phyloP scores from a whole-genome alignment of 768 basidiomycete genomes.

The Coprinellus micaceus region DNA sequence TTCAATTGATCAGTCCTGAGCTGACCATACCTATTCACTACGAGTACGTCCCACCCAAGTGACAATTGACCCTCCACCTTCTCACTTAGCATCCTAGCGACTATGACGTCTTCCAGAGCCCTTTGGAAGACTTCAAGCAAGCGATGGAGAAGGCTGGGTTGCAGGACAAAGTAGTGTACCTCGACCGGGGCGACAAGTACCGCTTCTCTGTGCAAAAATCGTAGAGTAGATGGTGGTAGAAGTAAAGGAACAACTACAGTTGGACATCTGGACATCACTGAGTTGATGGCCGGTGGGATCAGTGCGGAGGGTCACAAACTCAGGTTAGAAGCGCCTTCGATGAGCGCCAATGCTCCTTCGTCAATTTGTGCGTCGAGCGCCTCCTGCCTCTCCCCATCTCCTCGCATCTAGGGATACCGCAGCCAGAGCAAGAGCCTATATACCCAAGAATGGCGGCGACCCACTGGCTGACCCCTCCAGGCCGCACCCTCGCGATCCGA shows the following conservation, averaged over 20 bases:
- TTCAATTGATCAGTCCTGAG: constrained; percentile 6
- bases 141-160: constrained; percentile 4
- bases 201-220: not conserved
- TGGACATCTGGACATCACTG: too few relatives aligned
- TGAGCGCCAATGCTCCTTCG: constrained; percentile 1
- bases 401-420: not conserved
- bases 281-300: too few relatives aligned
- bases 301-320: not conserved
- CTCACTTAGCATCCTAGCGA: not conserved
- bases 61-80: not conserved
- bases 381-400: not conserved
- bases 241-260: too few relatives aligned
- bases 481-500: constrained; percentile 21
- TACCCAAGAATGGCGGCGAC: constrained; percentile 14
- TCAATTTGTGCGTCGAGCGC: not conserved
- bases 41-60: constrained; percentile 1
- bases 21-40: constrained; percentile 9
- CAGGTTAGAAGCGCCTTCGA: not conserved
- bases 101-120: constrained; percentile 9
- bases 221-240: too few relatives aligned
- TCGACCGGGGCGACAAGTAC: constrained; percentile 6
- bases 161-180: constrained; percentile 4
- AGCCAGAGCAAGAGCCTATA: not conserved
- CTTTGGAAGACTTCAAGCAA: constrained; percentile 6
- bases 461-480: constrained; percentile 10